Conservation (phyloP, 192 early-diverging fungal species). For the Entomortierella lignicola region DNA sequence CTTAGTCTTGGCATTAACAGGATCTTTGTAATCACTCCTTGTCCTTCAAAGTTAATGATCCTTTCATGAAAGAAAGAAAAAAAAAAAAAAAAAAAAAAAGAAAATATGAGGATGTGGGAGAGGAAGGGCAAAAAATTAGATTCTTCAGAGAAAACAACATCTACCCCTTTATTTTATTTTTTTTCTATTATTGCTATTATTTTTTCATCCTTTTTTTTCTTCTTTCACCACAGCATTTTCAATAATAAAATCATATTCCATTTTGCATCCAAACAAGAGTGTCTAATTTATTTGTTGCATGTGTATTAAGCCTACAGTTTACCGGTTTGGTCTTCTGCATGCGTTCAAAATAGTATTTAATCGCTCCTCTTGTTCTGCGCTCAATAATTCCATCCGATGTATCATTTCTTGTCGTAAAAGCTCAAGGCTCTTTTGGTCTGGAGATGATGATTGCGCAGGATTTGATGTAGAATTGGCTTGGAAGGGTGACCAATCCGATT, state of each 20-base stretch:
- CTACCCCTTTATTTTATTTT: too few relatives aligned
- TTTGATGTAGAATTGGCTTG: conserved; percentile 17
- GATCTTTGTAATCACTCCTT: too few relatives aligned
- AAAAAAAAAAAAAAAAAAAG: too few relatives aligned
- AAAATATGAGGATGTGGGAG: too few relatives aligned
- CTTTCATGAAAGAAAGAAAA: too few relatives aligned
- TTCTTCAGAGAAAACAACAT: too few relatives aligned
- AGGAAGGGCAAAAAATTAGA: too few relatives aligned
- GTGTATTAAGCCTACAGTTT: too few relatives aligned
- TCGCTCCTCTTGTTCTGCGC: conserved; percentile 42
- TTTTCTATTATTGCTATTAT: too few relatives aligned
- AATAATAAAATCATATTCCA: conserved; percentile 6
- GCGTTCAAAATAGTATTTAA: conserved; percentile 13
- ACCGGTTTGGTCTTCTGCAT: conserved; percentile 4
- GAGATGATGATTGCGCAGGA: neutral
- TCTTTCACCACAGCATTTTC: neutral
- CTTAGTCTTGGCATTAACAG: too few relatives aligned
- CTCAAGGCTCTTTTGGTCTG: neutral
- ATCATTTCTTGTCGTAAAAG: conserved; percentile 31
- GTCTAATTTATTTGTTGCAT: too few relatives aligned
- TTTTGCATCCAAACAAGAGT: neutral
- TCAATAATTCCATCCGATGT: conserved; percentile 24
- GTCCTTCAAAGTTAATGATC: too few relatives aligned
- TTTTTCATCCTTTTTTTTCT: neutral
- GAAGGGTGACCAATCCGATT: conserved; percentile 28